phyloP scores from a whole-genome alignment of 768 basidiomycete species.

The Neoboletus brunneissimus region DNA sequence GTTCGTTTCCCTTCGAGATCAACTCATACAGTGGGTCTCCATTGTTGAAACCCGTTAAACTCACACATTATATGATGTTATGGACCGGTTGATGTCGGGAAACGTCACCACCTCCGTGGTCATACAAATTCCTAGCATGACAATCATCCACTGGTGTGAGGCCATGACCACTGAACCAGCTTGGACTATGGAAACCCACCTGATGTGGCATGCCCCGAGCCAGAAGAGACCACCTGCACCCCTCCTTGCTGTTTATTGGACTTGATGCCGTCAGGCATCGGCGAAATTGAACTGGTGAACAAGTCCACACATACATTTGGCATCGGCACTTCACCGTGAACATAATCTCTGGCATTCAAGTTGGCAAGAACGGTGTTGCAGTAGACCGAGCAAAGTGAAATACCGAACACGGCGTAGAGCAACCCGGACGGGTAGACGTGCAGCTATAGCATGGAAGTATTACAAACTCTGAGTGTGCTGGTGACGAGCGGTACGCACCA shows the following conservation, averaged over 20 bases:
- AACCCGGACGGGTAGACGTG: not conserved
- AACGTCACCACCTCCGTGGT: not conserved
- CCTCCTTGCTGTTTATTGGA: not conserved
- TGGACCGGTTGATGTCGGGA: not conserved
- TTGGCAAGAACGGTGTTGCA: slow-evolving; percentile 13
- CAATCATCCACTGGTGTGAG: too few relatives aligned
- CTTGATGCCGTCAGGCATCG: too few relatives aligned
- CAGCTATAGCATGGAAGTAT: not conserved
- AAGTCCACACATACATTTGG: not conserved
- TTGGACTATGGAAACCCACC: not conserved
- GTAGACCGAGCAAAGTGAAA: slow-evolving; percentile 13
- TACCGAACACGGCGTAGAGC: not conserved
- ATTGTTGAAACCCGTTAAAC: not conserved
- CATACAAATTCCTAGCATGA: not conserved
- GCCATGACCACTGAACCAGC: not conserved
- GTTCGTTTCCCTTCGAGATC: too few relatives aligned
- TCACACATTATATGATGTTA: too few relatives aligned
- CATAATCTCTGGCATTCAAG: slow-evolving; percentile 8
- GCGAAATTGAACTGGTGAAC: not conserved
- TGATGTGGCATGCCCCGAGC: too few relatives aligned
- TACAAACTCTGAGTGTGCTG: not conserved
- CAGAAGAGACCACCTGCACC: not conserved
- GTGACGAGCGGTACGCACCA: slow-evolving; percentile 35
- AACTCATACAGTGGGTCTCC: too few relatives aligned
- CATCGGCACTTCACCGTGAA: not conserved